phyloP scores from a whole-genome alignment of 2,329 filamentous ascomycete species.

The Aphanoascus verrucosus region DNA sequence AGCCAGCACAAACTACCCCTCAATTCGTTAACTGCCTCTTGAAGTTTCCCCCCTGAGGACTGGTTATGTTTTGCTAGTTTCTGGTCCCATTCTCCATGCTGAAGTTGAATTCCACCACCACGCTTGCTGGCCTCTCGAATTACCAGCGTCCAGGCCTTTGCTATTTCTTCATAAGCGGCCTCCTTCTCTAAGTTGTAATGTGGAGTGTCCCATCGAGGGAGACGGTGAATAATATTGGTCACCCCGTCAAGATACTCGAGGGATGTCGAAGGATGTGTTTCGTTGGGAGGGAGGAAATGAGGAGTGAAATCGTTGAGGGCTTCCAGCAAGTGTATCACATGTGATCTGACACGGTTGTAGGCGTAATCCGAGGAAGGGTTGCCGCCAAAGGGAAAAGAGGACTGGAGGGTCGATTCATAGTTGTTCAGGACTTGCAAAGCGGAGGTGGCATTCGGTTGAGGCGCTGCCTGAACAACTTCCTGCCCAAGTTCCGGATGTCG shows the following conservation, averaged over 20 bases:
- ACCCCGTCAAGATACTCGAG: slow-evolving; percentile 80
- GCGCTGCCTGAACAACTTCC: slow-evolving; percentile 73
- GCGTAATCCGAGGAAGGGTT: slow-evolving; percentile 81
- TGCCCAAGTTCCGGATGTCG: slow-evolving; percentile 74
- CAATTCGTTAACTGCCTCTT: slow-evolving; percentile 68
- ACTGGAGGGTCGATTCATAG: slow-evolving; percentile 68
- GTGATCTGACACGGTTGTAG: slow-evolving; percentile 82
- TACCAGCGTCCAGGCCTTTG: slow-evolving; percentile 83
- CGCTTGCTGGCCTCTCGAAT: slow-evolving; percentile 84
- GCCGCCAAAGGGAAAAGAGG: slow-evolving; percentile 74
- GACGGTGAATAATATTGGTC: slow-evolving; percentile 76
- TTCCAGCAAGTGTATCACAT: slow-evolving; percentile 69
- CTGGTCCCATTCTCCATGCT: slow-evolving; percentile 88
- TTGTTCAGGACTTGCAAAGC: slow-evolving; percentile 69
- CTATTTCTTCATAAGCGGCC: slow-evolving; percentile 91
- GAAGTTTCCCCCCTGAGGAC: slow-evolving; percentile 69
- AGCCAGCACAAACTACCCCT: slow-evolving; percentile 69
- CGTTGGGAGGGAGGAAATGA: slow-evolving; percentile 86
- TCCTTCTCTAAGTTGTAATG: slow-evolving; percentile 88
- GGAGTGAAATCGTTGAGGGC: slow-evolving; percentile 89
- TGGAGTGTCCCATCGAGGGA: slow-evolving; percentile 84
- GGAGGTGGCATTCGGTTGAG: slow-evolving; percentile 72
- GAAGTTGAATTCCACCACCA: slow-evolving; percentile 78
- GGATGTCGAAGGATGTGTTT: slow-evolving; percentile 71
- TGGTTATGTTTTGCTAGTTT: slow-evolving; percentile 79